Evolutionary conservation across 371 early-diverging fungal species (phyloP).

Genomic region (Mucor racemosus): DNA sequence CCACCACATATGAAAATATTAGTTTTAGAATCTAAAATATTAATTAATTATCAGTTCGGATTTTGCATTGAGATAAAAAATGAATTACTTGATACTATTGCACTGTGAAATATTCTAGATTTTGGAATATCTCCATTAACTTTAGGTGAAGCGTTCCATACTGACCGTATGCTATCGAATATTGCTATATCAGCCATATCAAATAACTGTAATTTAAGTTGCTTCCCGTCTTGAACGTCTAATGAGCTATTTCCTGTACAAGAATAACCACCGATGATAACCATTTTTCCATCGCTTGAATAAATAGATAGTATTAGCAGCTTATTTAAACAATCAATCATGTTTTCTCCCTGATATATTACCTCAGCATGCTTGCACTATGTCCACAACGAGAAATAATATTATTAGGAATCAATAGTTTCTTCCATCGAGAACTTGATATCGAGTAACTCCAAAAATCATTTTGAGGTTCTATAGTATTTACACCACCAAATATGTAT

Average conservation of each 20-base stretch:
- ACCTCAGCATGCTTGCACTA: conserved; percentile 20
- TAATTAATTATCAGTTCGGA: no score
- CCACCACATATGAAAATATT: conserved; percentile 24
- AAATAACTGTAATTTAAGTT: background rate
- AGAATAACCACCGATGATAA: conserved; percentile 17
- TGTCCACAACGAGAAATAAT: conserved; percentile 13
- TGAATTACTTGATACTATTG: conserved; percentile 5
- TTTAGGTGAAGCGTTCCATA: background rate
- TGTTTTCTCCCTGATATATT: background rate
- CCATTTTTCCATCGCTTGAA: conserved; percentile 10
- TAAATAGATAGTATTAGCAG: background rate
- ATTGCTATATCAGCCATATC: conserved; percentile 1
- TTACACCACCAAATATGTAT: conserved; percentile 19
- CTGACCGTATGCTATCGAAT: conserved; percentile 2
- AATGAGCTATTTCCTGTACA: background rate
- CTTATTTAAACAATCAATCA: background rate
- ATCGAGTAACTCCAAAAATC: conserved; percentile 15
- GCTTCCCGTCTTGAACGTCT: background rate
- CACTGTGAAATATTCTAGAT: conserved; percentile 17
- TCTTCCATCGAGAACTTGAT: background rate
- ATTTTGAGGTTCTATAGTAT: conserved; percentile 4
- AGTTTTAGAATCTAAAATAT: background rate
- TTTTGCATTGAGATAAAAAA: no score
- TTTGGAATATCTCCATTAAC: conserved; percentile 10
- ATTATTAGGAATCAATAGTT: background rate